These are phyloP conservation scores for Aureobasidium sp. DNA, from an alignment of 2,329 filamentous ascomycete species.

Conservation along the genomic window DNA sequence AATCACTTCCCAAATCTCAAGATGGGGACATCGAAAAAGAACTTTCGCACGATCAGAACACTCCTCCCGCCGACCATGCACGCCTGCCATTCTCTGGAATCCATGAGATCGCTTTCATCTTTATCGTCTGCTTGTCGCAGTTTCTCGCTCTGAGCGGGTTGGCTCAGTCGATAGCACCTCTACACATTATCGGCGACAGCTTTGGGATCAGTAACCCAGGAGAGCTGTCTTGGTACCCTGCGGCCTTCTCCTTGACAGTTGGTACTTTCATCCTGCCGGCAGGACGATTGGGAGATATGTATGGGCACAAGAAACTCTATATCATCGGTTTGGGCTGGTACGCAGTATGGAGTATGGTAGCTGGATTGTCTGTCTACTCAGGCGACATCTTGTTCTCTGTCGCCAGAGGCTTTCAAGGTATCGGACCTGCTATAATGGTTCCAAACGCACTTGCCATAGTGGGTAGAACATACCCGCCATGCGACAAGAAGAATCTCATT, in stretches of 20 bases:
- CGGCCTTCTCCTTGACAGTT: constrained; percentile 38
- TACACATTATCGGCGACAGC: constrained; percentile 40
- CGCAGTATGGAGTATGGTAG: constrained; percentile 31
- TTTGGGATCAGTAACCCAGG: constrained; percentile 36
- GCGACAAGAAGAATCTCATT: constrained; percentile 26
- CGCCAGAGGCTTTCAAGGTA: constrained; percentile 21
- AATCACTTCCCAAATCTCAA: neutral
- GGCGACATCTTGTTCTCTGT: constrained; percentile 33
- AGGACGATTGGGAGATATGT: constrained; percentile 37
- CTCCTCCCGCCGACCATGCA: neutral
- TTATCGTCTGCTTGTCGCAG: constrained; percentile 10
- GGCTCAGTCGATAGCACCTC: constrained; percentile 28
- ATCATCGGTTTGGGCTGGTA: constrained; percentile 35
- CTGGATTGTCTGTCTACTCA: constrained; percentile 32
- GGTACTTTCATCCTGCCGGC: constrained; percentile 41
- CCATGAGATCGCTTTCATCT: neutral
- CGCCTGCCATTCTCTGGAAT: neutral
- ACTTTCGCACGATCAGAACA: neutral
- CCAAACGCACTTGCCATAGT: constrained; percentile 33
- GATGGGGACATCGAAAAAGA: neutral
- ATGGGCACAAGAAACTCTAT: constrained; percentile 37
- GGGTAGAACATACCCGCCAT: constrained; percentile 24
- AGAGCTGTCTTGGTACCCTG: constrained; percentile 39
- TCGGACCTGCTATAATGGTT: neutral
- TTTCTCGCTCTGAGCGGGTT: constrained; percentile 13